phyloP scores from a whole-genome alignment of 495 filamentous ascomycete species.

The Hypomontagnella monticulosa region DNA sequence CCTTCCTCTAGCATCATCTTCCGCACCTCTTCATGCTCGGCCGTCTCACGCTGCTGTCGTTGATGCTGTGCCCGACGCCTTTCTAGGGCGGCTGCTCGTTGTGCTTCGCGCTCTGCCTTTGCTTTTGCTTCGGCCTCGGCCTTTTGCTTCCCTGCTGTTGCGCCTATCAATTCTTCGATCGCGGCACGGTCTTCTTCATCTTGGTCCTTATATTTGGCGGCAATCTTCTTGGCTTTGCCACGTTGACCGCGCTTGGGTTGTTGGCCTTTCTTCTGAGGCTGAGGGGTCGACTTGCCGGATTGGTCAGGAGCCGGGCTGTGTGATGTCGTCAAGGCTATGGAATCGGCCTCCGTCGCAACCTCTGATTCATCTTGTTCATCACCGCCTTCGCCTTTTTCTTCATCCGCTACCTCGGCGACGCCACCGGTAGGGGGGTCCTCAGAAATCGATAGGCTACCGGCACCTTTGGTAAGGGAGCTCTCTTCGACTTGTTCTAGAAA shows the following conservation, averaged over 20 bases:
- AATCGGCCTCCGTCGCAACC: constrained; percentile 30
- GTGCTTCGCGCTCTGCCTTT: constrained; percentile 63
- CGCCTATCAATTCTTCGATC: constrained; percentile 83
- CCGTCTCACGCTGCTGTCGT: constrained; percentile 68
- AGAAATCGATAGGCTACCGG: constrained; percentile 45
- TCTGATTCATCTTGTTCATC: constrained; percentile 36
- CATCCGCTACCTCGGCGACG: constrained; percentile 6
- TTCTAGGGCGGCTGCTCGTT: constrained; percentile 70
- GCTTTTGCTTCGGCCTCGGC: constrained; percentile 63
- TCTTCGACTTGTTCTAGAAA: constrained; percentile 26
- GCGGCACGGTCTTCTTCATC: constrained; percentile 90
- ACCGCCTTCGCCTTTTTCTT: constrained; percentile 21
- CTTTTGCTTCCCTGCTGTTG: constrained; percentile 64
- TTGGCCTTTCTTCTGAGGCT: constrained; percentile 51
- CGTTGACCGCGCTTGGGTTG: constrained; percentile 77
- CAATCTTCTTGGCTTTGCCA: constrained; percentile 85
- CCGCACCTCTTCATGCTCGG: constrained; percentile 72
- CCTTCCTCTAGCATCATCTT: constrained; percentile 62
- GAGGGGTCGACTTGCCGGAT: constrained; percentile 36
- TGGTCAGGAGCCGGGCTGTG: constrained; percentile 30
- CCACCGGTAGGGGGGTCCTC: constrained; percentile 25
- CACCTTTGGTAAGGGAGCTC: constrained; percentile 40
- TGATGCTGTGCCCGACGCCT: constrained; percentile 82
- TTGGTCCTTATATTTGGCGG: constrained; percentile 91
- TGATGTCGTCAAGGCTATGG: constrained; percentile 22